These are phyloP conservation scores for Thozetella sp. DNA, from an alignment of 495 filamentous ascomycete species.

Conservation along the genomic window DNA sequence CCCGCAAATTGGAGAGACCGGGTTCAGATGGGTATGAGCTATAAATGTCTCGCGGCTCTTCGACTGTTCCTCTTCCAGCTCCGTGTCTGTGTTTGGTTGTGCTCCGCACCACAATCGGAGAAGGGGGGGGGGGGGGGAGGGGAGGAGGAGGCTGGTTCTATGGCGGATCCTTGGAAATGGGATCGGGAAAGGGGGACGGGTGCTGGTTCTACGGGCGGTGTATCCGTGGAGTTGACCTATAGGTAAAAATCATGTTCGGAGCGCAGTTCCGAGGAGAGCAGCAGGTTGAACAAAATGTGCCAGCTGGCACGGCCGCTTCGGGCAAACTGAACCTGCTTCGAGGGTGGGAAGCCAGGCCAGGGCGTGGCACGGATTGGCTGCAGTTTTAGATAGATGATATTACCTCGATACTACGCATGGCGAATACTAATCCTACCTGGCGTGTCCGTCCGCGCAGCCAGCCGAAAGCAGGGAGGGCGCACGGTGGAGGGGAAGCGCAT, in stretches of 20 bases:
- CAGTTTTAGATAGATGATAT: slow-evolving; percentile 17
- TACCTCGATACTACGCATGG: too few relatives aligned
- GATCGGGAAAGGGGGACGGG: too few relatives aligned
- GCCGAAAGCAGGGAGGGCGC: neutral
- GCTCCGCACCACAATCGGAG: neutral
- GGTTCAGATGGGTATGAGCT: slow-evolving; percentile 11
- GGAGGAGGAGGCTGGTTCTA: too few relatives aligned
- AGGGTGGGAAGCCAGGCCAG: neutral
- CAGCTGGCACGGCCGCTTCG: neutral
- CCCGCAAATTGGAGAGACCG: slow-evolving; percentile 13
- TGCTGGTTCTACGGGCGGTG: too few relatives aligned
- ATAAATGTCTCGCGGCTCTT: slow-evolving; percentile 9
- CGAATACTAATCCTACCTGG: too few relatives aligned
- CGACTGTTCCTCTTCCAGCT: slow-evolving; percentile 3
- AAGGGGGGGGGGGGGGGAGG: too few relatives aligned
- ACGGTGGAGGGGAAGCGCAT: neutral
- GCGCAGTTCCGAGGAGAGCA: neutral
- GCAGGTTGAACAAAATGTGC: neutral
- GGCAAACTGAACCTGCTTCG: neutral
- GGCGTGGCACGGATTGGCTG: neutral
- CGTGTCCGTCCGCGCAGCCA: neutral
- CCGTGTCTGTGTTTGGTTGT: neutral
- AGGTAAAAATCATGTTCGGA: neutral
- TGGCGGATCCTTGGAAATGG: too few relatives aligned
- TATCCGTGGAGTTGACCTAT: neutral